Percentiles rank a stretch among this genome's conserved stretches.
Evolutionary conservation across 78 protist species (phyloP).

Genomic region (Bodo saltans): DNA sequence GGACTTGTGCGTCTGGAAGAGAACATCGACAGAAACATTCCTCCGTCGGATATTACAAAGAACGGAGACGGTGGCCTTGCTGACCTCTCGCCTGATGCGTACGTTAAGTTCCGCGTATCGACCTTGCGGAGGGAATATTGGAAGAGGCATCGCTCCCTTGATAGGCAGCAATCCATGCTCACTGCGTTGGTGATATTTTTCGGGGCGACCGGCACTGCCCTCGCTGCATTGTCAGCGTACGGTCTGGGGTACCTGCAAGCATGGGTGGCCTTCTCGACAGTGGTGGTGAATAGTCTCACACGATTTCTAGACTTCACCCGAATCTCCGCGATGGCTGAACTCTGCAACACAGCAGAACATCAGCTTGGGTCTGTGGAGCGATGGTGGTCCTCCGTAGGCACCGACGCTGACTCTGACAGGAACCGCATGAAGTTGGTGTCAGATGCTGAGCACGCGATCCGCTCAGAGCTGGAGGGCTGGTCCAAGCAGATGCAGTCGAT

Average conservation of each 20-base stretch:
- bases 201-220: constrained; percentile 18
- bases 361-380: too few species aligned
- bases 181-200: not conserved
- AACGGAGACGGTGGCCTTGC: not conserved
- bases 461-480: too few species aligned
- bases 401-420: too few species aligned
- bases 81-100: constrained; percentile 14
- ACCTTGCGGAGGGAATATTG: not conserved
- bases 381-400: too few species aligned
- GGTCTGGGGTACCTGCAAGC: constrained; percentile 30
- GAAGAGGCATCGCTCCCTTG: not conserved
- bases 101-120: not conserved
- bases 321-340: too few species aligned
- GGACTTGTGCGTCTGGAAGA: not conserved
- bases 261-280: constrained; percentile 31
- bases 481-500: too few species aligned
- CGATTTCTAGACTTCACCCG: constrained; percentile 9
- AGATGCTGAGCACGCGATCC: too few species aligned
- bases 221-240: constrained; percentile 22
- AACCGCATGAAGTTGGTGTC: too few species aligned
- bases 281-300: constrained; percentile 8
- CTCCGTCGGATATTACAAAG: not conserved
- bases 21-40: not conserved
- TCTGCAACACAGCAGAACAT: too few species aligned
- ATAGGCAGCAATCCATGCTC: not conserved